Percentiles rank a stretch among this genome's conserved stretches.
These are phyloP conservation scores for Fragaria ananassa DNA, from an alignment of 306 rosid species.

Conservation along the genomic window DNA sequence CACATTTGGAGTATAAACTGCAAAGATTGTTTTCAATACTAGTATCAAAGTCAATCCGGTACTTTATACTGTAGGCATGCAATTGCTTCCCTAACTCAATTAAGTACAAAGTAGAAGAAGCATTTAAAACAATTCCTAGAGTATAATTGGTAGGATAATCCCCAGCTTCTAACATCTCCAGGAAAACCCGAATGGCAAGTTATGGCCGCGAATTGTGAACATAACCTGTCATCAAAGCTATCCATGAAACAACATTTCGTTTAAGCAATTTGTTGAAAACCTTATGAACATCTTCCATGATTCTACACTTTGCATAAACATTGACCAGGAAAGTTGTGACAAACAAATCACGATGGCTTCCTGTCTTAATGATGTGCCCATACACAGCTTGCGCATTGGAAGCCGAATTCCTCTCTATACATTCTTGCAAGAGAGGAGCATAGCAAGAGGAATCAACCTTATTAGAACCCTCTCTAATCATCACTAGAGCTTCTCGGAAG, in stretches of 20 bases:
- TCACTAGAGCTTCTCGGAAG: constrained; percentile 52
- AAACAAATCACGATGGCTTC: constrained; percentile 52
- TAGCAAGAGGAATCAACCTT: constrained; percentile 46
- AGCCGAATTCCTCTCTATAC: constrained; percentile 45
- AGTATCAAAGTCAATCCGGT: constrained; percentile 54
- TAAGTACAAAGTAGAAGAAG: constrained; percentile 51
- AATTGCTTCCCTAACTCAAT: constrained; percentile 61
- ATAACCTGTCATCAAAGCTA: constrained; percentile 63
- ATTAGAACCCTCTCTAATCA: constrained; percentile 33
- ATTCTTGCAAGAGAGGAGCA: constrained; percentile 56
- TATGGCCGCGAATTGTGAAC: constrained; percentile 56
- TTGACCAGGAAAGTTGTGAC: constrained; percentile 50
- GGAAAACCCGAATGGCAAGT: constrained; percentile 47
- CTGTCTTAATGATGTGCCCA: constrained; percentile 64
- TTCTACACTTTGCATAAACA: constrained; percentile 66
- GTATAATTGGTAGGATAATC: constrained; percentile 65
- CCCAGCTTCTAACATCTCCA: constrained; percentile 64
- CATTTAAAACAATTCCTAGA: constrained; percentile 62
- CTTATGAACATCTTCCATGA: constrained; percentile 56
- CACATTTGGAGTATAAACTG: constrained; percentile 71
- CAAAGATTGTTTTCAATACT: constrained; percentile 81
- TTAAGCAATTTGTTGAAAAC: constrained; percentile 51
- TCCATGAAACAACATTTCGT: constrained; percentile 66
- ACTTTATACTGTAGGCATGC: constrained; percentile 70
- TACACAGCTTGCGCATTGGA: constrained; percentile 48